Percentiles rank a stretch among this genome's conserved stretches.
Evolutionary conservation across 2,329 filamentous ascomycete genomes (phyloP).

Genomic region (Hypomyces rosellus): DNA sequence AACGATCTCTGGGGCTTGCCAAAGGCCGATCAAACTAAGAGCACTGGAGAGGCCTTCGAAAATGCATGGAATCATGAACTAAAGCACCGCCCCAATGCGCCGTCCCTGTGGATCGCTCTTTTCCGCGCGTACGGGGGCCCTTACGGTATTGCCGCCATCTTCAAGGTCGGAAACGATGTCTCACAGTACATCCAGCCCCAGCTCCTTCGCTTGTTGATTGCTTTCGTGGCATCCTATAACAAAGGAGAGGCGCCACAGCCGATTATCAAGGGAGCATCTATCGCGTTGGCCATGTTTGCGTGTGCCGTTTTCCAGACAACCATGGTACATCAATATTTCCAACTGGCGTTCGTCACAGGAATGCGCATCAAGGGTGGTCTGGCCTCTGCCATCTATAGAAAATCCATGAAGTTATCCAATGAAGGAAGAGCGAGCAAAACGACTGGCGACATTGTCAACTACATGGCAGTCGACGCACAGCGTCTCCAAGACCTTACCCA

Average conservation of each 20-base stretch:
- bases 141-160: constrained; percentile 72
- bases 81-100: constrained; percentile 51
- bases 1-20: constrained; percentile 93
- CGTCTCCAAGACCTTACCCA: constrained; percentile 91
- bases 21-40: constrained; percentile 69
- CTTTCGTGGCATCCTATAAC: constrained; percentile 75
- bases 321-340: constrained; percentile 96
- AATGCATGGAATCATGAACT: constrained; percentile 72
- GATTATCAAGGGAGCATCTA: constrained; percentile 74
- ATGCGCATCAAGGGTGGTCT: constrained; percentile 94
- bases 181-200: constrained; percentile 89
- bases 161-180: constrained; percentile 83
- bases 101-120: constrained; percentile 77
- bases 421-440: constrained; percentile 84
- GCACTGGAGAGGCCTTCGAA: constrained; percentile 64
- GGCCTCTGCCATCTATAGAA: constrained; percentile 86
- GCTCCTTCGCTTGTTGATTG: constrained; percentile 74
- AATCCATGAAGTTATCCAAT: constrained; percentile 84
- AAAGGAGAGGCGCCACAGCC: constrained; percentile 60
- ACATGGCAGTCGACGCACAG: constrained; percentile 98
- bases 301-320: constrained; percentile 81
- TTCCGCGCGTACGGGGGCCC: constrained; percentile 80
- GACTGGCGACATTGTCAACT: constrained; percentile 97
- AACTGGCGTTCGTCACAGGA: constrained; percentile 86
- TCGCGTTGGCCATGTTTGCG: constrained; percentile 86